Percentiles rank a stretch among this genome's conserved stretches.
Conservation (phyloP, 495 filamentous ascomycete species). For the Letharia lupina region DNA sequence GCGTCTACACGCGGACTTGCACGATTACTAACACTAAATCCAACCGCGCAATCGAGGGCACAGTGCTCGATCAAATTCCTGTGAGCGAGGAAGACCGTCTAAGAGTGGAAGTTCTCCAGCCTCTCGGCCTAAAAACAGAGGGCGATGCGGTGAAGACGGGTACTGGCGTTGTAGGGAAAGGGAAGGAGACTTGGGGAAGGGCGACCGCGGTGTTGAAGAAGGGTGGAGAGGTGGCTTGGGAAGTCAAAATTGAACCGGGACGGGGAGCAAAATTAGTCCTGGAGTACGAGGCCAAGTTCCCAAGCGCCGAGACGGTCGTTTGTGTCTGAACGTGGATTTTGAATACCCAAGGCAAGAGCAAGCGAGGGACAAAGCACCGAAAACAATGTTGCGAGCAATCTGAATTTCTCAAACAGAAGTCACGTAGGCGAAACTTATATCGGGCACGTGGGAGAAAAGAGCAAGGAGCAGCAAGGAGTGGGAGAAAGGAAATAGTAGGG, state of each 20-base stretch:
- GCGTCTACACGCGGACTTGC: conserved; percentile 48
- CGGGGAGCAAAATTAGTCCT: conserved; percentile 48
- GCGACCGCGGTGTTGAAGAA: conserved; percentile 32
- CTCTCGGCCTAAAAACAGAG: conserved; percentile 41
- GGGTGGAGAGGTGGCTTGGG: conserved; percentile 55
- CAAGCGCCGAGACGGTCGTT: conserved; percentile 41
- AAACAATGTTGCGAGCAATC: no score
- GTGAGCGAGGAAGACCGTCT: conserved; percentile 58
- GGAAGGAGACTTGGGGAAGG: conserved; percentile 24
- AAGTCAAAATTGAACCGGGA: conserved; percentile 49
- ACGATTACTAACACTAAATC: conserved; percentile 52
- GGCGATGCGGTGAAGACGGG: conserved; percentile 38
- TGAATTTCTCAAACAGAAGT: no score
- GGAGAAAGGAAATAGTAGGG: no score
- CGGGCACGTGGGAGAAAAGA: no score
- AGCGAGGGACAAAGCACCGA: no score
- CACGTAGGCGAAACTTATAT: no score
- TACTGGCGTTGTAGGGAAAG: conserved; percentile 20
- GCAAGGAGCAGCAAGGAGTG: no score
- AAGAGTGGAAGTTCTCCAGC: conserved; percentile 44
- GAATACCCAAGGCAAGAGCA: background rate
- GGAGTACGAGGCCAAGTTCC: conserved; percentile 55
- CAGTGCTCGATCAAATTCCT: conserved; percentile 59
- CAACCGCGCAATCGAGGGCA: conserved; percentile 39
- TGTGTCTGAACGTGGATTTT: conserved; percentile 4